Evolutionary conservation across 176 grass and related monocot genomes (phyloP), one percentile per base, ranked within the genome.

Genomic region (Elaeis guineensis): DNA sequence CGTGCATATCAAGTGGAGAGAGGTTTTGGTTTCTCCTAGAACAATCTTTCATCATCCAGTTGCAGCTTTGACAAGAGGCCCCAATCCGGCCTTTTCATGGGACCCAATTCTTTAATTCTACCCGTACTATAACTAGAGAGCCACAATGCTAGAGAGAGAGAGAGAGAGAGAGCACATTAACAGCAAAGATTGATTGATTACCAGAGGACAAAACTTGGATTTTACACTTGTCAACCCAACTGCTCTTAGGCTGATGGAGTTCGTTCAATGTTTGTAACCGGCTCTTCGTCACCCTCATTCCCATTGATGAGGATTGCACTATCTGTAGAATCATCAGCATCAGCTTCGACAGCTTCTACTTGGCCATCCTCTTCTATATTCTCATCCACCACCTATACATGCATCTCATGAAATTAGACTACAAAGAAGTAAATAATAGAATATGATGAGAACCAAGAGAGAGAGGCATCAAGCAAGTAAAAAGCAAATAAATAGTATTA

Each of bases 241-340:
- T 35, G 65, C n/a, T 9, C 28, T 56, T 68, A 56, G 52, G 65
- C 26, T 68, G 65, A 56, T 21, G 26, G 51, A 56, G 52, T 68
- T 22, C n/a, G 25, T 68, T 68, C 52, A 83, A 75, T 86, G 64
- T 86, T 81, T 59, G 15, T 86, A 86, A 73, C 77, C 74, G 55
- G 78, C 73, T 89, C 78, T 80, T 97, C 78, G 78, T 91, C 92
- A 78, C 73, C 76, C 61, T 97, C 83, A 68, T 85, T 82, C 69
- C 92, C 92, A 80, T 97, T 91, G 84, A 89, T 76, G 76, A 89
- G 76, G 67, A 76, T 72, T 0, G 70, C 73, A 58, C 70, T 82
- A 61, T 98, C 81, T 54, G 79, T 76, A 39, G 79, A 77, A 65
- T 85, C 81, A 61, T 83, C 73, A 19, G 72, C 72, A 59, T 84